Conservation (phyloP, 257 asterid species). For the Galeopsis tetrahit region DNA sequence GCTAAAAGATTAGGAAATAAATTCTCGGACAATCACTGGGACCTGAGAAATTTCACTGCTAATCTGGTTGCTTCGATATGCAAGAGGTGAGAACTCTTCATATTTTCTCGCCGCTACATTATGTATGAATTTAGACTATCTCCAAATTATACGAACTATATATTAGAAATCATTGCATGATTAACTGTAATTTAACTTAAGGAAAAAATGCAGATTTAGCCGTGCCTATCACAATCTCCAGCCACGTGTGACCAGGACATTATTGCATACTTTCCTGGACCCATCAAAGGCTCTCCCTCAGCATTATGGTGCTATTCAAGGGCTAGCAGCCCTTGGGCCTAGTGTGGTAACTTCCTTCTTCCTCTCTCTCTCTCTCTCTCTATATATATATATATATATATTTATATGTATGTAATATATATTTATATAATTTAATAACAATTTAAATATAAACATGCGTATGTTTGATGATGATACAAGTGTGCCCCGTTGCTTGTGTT, state of each 20-base stretch:
- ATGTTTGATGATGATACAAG: neutral
- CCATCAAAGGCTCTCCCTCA: constrained; percentile 90
- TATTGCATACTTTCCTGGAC: constrained; percentile 84
- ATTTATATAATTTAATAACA: neutral
- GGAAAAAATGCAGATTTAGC: constrained; percentile 66
- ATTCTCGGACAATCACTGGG: constrained; percentile 90
- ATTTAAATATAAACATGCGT: neutral
- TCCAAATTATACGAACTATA: constrained; percentile 9
- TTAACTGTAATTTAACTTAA: neutral
- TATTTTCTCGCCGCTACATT: constrained; percentile 26
- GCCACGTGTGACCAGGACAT: constrained; percentile 87
- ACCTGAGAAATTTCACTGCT: constrained; percentile 84
- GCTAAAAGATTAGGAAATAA: constrained; percentile 86
- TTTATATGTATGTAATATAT: neutral
- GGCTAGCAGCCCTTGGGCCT: constrained; percentile 92
- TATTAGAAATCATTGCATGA: constrained; percentile 22
- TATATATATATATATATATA: neutral
- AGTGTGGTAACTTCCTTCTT: constrained; percentile 63
- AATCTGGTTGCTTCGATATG: constrained; percentile 83
- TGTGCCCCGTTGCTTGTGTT: neutral
- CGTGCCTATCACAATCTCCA: constrained; percentile 87
- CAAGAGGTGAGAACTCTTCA: constrained; percentile 68
- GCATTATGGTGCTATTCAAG: constrained; percentile 98
- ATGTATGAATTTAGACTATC: constrained; percentile 19
- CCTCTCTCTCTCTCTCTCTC: neutral